These are phyloP conservation scores for Metarhizium humberi DNA, from an alignment of 2,329 filamentous ascomycete genomes.

Conservation along the genomic window DNA sequence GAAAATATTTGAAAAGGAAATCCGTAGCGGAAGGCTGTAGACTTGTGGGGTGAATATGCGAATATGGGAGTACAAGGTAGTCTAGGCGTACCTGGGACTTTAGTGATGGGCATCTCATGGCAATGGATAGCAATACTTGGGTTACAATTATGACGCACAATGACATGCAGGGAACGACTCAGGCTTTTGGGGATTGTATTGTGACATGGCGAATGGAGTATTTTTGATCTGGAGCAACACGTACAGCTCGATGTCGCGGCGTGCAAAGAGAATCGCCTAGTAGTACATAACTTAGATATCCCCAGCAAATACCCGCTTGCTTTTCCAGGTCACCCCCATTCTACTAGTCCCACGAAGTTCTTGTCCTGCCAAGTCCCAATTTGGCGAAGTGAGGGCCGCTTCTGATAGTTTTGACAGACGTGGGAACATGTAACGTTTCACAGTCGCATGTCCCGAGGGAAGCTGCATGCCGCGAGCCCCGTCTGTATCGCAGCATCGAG, in stretches of 20 bases:
- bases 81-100: neutral
- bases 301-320: no score
- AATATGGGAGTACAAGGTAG: neutral
- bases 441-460: no score
- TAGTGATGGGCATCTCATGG: neutral
- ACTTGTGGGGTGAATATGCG: neutral
- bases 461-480: no score
- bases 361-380: no score
- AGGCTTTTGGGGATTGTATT: neutral
- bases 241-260: slow-evolving; percentile 8
- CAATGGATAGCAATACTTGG: neutral
- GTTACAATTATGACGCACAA: neutral
- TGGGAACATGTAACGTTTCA: no score
- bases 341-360: no score
- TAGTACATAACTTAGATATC: no score
- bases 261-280: no score
- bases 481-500: no score
- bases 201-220: slow-evolving; percentile 25
- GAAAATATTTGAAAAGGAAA: slow-evolving; percentile 50
- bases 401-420: no score
- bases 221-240: neutral
- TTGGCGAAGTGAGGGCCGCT: no score
- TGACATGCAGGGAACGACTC: neutral
- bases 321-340: no score
- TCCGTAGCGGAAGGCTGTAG: slow-evolving; percentile 21